Evolutionary conservation across 805 yeast species (phyloP), one percentile per base, ranked within the genome.

Genomic region (Candida xyloterini): DNA sequence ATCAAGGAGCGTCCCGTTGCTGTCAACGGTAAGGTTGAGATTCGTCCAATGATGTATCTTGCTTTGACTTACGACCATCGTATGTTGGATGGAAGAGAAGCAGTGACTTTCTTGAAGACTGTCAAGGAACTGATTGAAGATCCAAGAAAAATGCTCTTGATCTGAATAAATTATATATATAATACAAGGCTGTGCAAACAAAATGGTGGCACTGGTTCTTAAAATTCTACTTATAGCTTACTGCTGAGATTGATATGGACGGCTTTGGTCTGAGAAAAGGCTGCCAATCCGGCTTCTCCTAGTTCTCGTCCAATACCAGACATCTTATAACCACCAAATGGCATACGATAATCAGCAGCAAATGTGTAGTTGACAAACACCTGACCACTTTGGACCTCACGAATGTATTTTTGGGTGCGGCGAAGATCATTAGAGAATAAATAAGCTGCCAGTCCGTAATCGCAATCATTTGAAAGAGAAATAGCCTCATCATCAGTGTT

Each of bases 31-130:
- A 90, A 91, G 76, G 77, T 93, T 55, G 99, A 86, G 53, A 78
- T 91, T 31, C 85, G 98, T 76, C 99, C 99, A 65, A 91, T 93
- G 98, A 93, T 93, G 99, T 93, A 93, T 78, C 71, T 93, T 59
- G 99, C 99, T 39, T 82, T 93, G 67, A 91, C 99, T 43, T 93
- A 93, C 67, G 99, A 93, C 65, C 99, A 93, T 74, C 84, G 99
- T 75, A 81, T 93, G 63, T 74, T 93, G 63, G 99, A 93, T 64
- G 99, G 99, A 56, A 87, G 98, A 71, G 99, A 93, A 73, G 98
- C 97, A 42, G 99, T 93, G 48, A 86, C 91, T 45, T 93, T 91
- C 87, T 56, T 93, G 71, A 90, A 81, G 75, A 87, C 95, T 25
- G 82, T 93, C 51, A 93, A 93, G 77, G 99, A 93, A 73, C 79